Base-by-base conservation (phyloP, 345 rosid genomes). In the Pseudoturritis turrita region DNA sequence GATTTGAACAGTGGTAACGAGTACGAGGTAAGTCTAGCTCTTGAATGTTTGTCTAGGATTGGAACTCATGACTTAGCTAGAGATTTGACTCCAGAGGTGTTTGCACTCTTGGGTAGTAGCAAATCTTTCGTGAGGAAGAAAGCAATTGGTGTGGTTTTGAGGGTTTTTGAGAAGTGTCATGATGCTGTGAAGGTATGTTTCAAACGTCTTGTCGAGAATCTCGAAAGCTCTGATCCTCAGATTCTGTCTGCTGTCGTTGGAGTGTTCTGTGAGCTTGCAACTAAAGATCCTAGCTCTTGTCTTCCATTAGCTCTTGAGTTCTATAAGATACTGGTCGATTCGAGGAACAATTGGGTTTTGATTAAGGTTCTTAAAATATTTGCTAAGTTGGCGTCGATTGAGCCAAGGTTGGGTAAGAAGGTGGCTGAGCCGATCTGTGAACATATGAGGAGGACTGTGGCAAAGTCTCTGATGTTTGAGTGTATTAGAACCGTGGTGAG, bases 281-380 rank as follows among this genome's bases (percentile, higher is more conserved):
- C 76, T 1, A 88, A 82, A 68, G 98, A 92, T 37, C 90, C 99
- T 22, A 72, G 50, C 58, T 83, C 92, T 1, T 92, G 87, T 80
- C 84, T 96, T 71, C 95, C 98, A 0, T 73, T 96, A 62, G 98
- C 99, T 25, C 98, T 96, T 0, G 98, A 87, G 44, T 92, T 96
- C 78, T 90, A 85, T 78, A 92, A 77, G 78, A 80, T 92, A 59
- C 59, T 96, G 69, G 90, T 88, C 0, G 92, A 88, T 81, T 92
- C 99, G 1, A 92, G 78, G 87, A 89, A 87, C 74, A 92, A 90
- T 77, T 92, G 98, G 99, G 85, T 89, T 64, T 67, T 90, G 65
- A 95, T 95, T 44, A 95, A 95, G 83, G 89, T 90, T 70, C 79
- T 88, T 82, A 88, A 95, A 83, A 79, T 92, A 56, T 92, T 92